These are phyloP conservation scores for Aspergillus cejpii DNA, from an alignment of 2,329 filamentous ascomycete species.

Conservation along the genomic window DNA sequence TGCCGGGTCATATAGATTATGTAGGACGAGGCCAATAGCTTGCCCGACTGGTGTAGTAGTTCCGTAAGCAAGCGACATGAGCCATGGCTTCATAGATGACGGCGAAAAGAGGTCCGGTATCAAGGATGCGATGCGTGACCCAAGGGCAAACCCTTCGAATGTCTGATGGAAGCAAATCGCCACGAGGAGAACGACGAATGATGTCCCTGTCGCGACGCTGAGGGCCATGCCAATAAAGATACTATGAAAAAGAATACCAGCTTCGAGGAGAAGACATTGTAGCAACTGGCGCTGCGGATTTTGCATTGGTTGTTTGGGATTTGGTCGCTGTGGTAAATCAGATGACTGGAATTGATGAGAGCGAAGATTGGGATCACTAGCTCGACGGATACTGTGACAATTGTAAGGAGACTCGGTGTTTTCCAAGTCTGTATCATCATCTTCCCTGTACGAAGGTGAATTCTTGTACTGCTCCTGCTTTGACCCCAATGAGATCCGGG, in stretches of 20 bases:
- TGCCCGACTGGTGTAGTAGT: slow-evolving; percentile 75
- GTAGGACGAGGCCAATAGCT: slow-evolving; percentile 69
- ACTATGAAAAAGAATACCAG: slow-evolving; percentile 77
- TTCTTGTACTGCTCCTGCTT: slow-evolving; percentile 15
- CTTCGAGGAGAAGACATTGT: slow-evolving; percentile 73
- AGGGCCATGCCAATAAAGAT: slow-evolving; percentile 84
- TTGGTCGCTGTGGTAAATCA: slow-evolving; percentile 21
- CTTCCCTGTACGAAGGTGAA: slow-evolving; percentile 45
- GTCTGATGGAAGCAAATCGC: slow-evolving; percentile 82
- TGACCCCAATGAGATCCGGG: slow-evolving; percentile 12
- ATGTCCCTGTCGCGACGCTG: slow-evolving; percentile 70
- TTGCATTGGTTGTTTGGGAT: slow-evolving; percentile 37
- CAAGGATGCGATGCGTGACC: slow-evolving; percentile 75
- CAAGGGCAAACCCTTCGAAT: slow-evolving; percentile 80
- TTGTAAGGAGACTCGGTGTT: slow-evolving; percentile 40
- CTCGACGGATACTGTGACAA: slow-evolving; percentile 12
- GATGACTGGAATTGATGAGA: slow-evolving; percentile 10
- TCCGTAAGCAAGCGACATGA: slow-evolving; percentile 59
- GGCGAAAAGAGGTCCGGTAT: slow-evolving; percentile 59
- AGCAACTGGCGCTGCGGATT: slow-evolving; percentile 62
- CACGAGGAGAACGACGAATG: slow-evolving; percentile 71
- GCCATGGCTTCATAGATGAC: slow-evolving; percentile 66
- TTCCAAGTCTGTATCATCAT: slow-evolving; percentile 52
- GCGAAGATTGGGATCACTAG: slow-evolving; percentile 11
- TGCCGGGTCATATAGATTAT: slow-evolving; percentile 71